A percentile compares a stretch with the other conserved stretches of the same genome.
Evolutionary conservation across 257 asterid genomes (phyloP).

Genomic region (Galeopsis tetrahit): DNA sequence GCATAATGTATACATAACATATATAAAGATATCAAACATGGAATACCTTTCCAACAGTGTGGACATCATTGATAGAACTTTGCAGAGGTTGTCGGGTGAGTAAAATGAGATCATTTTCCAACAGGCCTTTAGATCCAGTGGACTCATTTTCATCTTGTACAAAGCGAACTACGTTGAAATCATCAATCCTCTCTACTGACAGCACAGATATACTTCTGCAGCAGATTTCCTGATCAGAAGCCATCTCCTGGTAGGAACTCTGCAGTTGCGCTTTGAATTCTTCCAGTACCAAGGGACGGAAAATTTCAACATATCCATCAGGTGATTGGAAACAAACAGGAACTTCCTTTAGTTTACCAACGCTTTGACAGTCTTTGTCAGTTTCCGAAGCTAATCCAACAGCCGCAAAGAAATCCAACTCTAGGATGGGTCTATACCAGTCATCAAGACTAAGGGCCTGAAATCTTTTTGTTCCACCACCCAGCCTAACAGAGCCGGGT

Average conservation of each 20-base stretch:
- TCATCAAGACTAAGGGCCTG: conserved; percentile 88
- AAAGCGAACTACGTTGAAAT: conserved; percentile 90
- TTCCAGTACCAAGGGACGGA: conserved; percentile 87
- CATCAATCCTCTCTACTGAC: conserved; percentile 91
- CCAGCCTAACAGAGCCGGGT: conserved; percentile 54
- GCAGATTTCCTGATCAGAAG: conserved; percentile 66
- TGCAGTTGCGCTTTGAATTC: conserved; percentile 94
- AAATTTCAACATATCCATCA: conserved; percentile 81
- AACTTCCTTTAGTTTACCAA: conserved; percentile 73
- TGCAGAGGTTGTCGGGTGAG: conserved; percentile 75
- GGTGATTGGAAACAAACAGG: conserved; percentile 87
- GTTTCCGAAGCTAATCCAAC: conserved; percentile 74
- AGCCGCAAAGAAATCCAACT: conserved; percentile 75
- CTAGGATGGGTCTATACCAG: conserved; percentile 84
- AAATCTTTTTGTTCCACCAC: conserved; percentile 69
- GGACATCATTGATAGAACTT: conserved; percentile 62
- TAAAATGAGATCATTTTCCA: conserved; percentile 85
- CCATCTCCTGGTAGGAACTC: conserved; percentile 84
- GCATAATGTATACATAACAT: conserved; percentile 25
- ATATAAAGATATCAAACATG: conserved; percentile 29
- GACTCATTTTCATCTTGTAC: conserved; percentile 69
- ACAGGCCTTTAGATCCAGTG: conserved; percentile 60
- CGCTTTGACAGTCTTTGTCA: conserved; percentile 47
- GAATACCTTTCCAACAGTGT: conserved; percentile 86
- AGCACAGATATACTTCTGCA: conserved; percentile 82